Percentiles rank a stretch among this genome's conserved stretches.
phyloP scores from a whole-genome alignment of 768 basidiomycete species.

The Mycena galericulata region DNA sequence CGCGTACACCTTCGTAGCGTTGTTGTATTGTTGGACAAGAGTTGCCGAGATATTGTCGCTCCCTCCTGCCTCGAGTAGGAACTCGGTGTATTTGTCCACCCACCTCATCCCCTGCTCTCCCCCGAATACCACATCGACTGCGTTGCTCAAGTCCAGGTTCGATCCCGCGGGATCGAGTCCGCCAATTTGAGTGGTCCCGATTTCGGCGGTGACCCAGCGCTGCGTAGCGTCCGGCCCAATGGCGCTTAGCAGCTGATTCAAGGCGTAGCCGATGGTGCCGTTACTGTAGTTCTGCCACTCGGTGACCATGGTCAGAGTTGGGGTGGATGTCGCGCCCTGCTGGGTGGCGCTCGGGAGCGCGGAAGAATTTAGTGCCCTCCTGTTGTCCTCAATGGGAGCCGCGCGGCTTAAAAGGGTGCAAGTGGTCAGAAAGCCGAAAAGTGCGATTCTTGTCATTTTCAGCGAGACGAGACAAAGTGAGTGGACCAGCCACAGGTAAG shows the following conservation, averaged over 20 bases:
- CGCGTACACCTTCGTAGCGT: neutral
- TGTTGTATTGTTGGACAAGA: neutral
- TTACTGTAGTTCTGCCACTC: neutral
- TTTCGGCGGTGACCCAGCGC: conserved; percentile 10
- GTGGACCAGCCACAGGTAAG: conserved; percentile 21
- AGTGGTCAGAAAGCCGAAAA: neutral
- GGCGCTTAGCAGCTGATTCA: neutral
- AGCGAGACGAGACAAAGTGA: neutral
- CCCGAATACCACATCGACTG: neutral
- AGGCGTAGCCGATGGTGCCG: neutral
- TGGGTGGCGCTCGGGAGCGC: neutral
- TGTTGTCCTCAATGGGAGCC: neutral
- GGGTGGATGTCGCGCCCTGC: neutral
- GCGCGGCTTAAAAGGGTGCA: neutral
- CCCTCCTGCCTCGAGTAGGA: neutral
- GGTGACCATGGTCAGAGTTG: neutral
- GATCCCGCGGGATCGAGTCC: neutral
- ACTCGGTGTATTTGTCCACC: conserved; percentile 11
- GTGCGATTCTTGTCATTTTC: neutral
- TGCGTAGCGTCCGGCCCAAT: neutral
- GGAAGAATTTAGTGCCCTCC: neutral
- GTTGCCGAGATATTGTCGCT: neutral
- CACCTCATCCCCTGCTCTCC: neutral
- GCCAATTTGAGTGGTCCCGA: conserved; percentile 8
- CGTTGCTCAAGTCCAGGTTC: neutral